phyloP scores from a whole-genome alignment of 768 basidiomycete genomes.

The Tremella mesenterica region DNA sequence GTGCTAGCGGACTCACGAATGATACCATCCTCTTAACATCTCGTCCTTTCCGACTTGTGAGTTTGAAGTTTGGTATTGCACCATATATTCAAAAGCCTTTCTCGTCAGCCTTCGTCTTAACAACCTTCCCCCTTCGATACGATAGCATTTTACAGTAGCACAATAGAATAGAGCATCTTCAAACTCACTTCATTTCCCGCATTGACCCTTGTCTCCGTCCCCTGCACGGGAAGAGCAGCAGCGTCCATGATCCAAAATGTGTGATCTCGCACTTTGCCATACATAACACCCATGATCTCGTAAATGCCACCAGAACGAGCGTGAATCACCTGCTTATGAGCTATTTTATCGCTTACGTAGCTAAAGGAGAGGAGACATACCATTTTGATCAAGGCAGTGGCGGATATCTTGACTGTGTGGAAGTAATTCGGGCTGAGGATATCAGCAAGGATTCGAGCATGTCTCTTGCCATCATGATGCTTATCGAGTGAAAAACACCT shows the following conservation, averaged over 20 bases:
- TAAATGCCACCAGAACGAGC: slow-evolving; percentile 93
- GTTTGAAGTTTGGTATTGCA: slow-evolving; percentile 74
- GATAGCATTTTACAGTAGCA: background rate
- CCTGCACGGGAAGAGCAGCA: slow-evolving; percentile 92
- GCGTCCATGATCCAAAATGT: slow-evolving; percentile 74
- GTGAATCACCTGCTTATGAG: slow-evolving; percentile 51
- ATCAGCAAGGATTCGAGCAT: background rate
- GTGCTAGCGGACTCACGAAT: slow-evolving; percentile 24
- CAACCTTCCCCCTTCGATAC: background rate
- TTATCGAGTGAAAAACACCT: too few species aligned
- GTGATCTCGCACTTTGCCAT: slow-evolving; percentile 66
- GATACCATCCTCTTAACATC: slow-evolving; percentile 42
- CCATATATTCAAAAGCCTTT: slow-evolving; percentile 91
- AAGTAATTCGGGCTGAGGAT: slow-evolving; percentile 49
- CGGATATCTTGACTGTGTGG: slow-evolving; percentile 49
- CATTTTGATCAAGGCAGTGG: slow-evolving; percentile 52
- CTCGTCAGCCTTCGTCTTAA: background rate
- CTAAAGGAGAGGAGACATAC: slow-evolving; percentile 26
- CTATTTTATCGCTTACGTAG: background rate
- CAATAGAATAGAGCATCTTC: too few species aligned
- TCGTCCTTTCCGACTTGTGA: slow-evolving; percentile 56
- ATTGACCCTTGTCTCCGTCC: slow-evolving; percentile 96
- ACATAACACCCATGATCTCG: slow-evolving; percentile 99
- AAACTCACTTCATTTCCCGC: slow-evolving; percentile 64
- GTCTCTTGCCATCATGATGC: background rate